Percentiles rank a stretch among this genome's conserved stretches.
Evolutionary conservation across 768 basidiomycete species (phyloP).

Genomic region (Collybia mongolica): DNA sequence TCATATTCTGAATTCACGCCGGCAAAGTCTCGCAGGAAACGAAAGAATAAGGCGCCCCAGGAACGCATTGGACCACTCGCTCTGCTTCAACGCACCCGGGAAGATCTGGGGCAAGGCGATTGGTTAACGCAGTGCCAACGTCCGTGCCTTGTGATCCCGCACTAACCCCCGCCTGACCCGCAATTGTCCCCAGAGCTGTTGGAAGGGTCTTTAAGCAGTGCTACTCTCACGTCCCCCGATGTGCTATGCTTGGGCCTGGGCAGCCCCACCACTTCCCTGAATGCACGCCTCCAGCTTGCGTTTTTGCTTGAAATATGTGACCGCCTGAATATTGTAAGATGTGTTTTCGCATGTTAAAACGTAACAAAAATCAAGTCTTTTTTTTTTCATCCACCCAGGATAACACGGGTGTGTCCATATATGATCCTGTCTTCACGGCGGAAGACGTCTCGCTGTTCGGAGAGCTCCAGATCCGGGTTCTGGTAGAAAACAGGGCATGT

Average conservation of each 20-base stretch:
- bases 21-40: conserved; percentile 52
- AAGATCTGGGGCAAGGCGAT: conserved; percentile 45
- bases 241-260: conserved; percentile 75
- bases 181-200: conserved; percentile 31
- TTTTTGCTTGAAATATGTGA: conserved; percentile 59
- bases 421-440: conserved; percentile 74
- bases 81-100: conserved; percentile 39
- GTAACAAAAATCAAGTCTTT: conserved; percentile 3
- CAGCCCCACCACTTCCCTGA: conserved; percentile 61
- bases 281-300: conserved; percentile 67
- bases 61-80: conserved; percentile 32
- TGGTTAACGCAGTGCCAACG: conserved; percentile 60
- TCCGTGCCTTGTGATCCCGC: conserved; percentile 28
- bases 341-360: conserved; percentile 1
- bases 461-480: conserved; percentile 35
- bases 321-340: conserved; percentile 59
- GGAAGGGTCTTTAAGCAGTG: conserved; percentile 26
- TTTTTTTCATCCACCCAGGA: conserved; percentile 35
- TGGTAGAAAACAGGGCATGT: conserved; percentile 52
- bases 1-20: conserved; percentile 53
- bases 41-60: conserved; percentile 33
- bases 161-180: conserved; percentile 10
- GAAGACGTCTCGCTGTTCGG: conserved; percentile 55
- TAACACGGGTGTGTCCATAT: conserved; percentile 46
- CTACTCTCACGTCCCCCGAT: conserved; percentile 23